A percentile compares a stretch with the other conserved stretches of the same genome.
Evolutionary conservation across 371 early-diverging fungal species (phyloP).

Genomic region (Pancytospora philotis): DNA sequence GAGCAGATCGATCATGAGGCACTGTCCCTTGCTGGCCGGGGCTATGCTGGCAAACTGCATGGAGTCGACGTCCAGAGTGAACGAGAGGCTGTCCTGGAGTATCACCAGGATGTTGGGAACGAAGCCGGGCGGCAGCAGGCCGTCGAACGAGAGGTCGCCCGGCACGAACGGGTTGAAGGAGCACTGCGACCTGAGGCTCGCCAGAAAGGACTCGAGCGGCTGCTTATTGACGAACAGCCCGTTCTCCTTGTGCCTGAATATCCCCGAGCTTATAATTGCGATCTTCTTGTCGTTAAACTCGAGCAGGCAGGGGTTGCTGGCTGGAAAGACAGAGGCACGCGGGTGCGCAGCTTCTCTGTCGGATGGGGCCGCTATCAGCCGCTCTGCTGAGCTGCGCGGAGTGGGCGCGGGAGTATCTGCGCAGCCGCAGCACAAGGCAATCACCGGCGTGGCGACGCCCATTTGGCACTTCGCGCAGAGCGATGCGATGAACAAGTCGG

Average conservation of each 20-base stretch:
- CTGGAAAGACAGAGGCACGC: slow-evolving; percentile 10
- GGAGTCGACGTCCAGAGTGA: slow-evolving; percentile 8
- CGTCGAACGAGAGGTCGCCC: slow-evolving; percentile 11
- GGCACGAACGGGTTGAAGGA: slow-evolving; percentile 30
- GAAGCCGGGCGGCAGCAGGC: too few species aligned
- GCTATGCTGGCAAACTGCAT: slow-evolving; percentile 19
- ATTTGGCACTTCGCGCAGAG: not conserved
- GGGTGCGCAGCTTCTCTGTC: slow-evolving; percentile 3
- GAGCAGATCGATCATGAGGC: too few species aligned
- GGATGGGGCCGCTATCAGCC: slow-evolving; percentile 19
- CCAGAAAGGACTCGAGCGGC: slow-evolving; percentile 37
- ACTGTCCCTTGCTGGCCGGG: not conserved
- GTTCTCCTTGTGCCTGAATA: slow-evolving; percentile 21
- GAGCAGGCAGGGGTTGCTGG: slow-evolving; percentile 32
- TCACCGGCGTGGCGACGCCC: not conserved
- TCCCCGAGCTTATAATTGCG: slow-evolving; percentile 14
- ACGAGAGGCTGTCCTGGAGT: slow-evolving; percentile 19
- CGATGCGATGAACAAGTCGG: slow-evolving; percentile 19
- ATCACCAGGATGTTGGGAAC: slow-evolving; percentile 33
- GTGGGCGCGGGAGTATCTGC: not conserved
- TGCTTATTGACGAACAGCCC: slow-evolving; percentile 33
- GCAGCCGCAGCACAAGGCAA: not conserved
- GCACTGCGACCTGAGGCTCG: slow-evolving; percentile 28
- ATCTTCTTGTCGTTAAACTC: slow-evolving; percentile 15
- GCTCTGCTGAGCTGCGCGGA: not conserved